Percentiles rank a stretch among this genome's conserved stretches.
These are phyloP conservation scores for Westerdykella sp. DNA, from an alignment of 2,329 filamentous ascomycete genomes.

Conservation along the genomic window DNA sequence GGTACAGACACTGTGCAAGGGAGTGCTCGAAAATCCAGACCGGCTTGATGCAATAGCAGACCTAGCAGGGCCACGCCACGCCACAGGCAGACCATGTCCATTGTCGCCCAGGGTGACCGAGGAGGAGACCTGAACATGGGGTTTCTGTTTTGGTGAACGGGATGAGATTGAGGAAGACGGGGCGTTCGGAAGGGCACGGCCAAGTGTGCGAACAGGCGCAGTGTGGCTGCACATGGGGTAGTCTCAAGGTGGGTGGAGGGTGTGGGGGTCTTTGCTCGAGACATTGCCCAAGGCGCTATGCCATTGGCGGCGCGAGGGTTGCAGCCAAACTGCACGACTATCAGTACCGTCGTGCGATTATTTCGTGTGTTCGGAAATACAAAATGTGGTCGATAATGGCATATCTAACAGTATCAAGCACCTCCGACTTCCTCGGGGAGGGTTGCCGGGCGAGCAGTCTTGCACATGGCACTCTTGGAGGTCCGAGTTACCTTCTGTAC, in stretches of 20 bases:
- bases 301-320: conserved; percentile 13
- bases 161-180: conserved; percentile 13
- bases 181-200: conserved; percentile 17
- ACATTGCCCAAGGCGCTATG: conserved; percentile 20
- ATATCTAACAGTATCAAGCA: too few species aligned
- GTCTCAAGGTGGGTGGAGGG: conserved; percentile 16
- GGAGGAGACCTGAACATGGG: conserved; percentile 21
- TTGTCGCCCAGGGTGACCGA: conserved; percentile 30
- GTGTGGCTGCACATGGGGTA: conserved; percentile 29
- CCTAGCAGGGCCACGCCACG: conserved; percentile 27
- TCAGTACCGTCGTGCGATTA: too few species aligned
- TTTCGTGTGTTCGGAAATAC: too few species aligned
- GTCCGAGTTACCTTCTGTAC: too few species aligned
- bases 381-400: too few species aligned
- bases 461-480: too few species aligned
- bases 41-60: conserved; percentile 17
- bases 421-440: too few species aligned
- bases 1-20: conserved; percentile 22
- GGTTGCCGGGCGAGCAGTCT: too few species aligned
- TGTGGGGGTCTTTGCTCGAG: conserved; percentile 12
- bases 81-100: conserved; percentile 26
- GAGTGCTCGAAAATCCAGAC: conserved; percentile 26
- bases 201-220: conserved; percentile 23
- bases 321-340: too few species aligned
- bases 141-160: conserved; percentile 24